Evolutionary conservation across 176 grass and related monocot genomes (phyloP), one percentile per base, ranked within the genome.

Genomic region (Rhipidocladum racemiflorum): DNA sequence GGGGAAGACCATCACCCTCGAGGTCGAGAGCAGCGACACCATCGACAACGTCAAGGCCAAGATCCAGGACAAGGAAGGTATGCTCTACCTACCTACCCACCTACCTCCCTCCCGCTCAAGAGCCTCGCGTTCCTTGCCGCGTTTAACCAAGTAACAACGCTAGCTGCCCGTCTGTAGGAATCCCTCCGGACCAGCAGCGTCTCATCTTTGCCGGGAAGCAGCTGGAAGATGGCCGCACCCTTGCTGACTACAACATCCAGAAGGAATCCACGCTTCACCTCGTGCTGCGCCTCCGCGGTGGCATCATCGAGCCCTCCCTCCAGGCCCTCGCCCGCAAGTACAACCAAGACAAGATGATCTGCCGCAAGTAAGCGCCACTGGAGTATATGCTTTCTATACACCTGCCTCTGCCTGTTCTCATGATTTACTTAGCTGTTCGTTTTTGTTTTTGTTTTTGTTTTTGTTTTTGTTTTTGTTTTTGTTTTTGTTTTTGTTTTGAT

Each of bases 11-110:
- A 93, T 99, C 91, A 99, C 97, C 1, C 93, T 99, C 61, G 93
- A 99, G 91, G 97, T 99, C 23, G 97, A 99, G 91, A 93, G 92
- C 88, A 95, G 90, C 86, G 93, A 96, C 78, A 96, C 97, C 59
- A 90, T 99, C 77, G 93, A 99, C 91, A 96, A 93, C 77, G 97
- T 99, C 83, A 99, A 95, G 75, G 96, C 96, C 9, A 99, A 99
- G 93, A 99, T 99, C 77, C 92, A 99, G 81, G 96, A 99, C 83
- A 94, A 97, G 83, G 92, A 97, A 84, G 95, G 92, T 97, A 1
- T 11, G 9, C 16, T 8, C 20, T 8, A 16, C 46, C 46, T 49
- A 1, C 46, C 0, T 17, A 17, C 14, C 14, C 2, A 1, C 46
- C 0, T 17, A 17, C 14, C 14, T 1, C 8, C 7, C 34, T 29